phyloP scores from a whole-genome alignment of 768 basidiomycete genomes.

The Cystobasidium onofrii region DNA sequence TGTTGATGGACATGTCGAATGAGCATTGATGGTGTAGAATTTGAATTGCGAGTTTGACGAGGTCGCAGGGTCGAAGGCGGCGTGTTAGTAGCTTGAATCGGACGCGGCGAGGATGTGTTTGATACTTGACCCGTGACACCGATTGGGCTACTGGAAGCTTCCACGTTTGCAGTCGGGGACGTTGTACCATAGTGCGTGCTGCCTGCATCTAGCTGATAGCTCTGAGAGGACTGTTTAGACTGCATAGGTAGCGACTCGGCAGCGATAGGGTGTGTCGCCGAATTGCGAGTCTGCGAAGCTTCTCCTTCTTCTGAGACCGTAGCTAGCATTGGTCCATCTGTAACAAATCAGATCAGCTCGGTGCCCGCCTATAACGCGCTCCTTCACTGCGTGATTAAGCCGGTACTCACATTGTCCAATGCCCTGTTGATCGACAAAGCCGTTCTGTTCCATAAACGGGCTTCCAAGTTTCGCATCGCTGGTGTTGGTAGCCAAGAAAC shows the following conservation, averaged over 20 bases:
- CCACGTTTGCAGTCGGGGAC: neutral
- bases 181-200: neutral
- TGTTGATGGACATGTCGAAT: slow-evolving; percentile 42
- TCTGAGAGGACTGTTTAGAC: neutral
- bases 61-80: slow-evolving; percentile 10
- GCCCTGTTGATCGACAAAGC: neutral
- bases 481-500: neutral
- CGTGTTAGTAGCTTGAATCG: neutral
- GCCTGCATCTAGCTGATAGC: neutral
- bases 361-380: no score
- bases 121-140: neutral
- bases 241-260: neutral
- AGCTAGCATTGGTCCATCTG: neutral
- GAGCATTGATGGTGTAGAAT: slow-evolving; percentile 39
- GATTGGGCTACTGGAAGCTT: neutral
- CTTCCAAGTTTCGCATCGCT: neutral
- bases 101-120: neutral
- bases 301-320: neutral
- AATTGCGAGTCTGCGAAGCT: neutral
- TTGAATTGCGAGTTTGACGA: slow-evolving; percentile 30
- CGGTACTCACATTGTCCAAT: neutral
- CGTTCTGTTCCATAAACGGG: slow-evolving; percentile 9
- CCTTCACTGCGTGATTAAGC: neutral
- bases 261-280: neutral
- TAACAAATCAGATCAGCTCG: neutral